phyloP scores from a whole-genome alignment of 768 basidiomycete species.

The Termitomyces sp. region DNA sequence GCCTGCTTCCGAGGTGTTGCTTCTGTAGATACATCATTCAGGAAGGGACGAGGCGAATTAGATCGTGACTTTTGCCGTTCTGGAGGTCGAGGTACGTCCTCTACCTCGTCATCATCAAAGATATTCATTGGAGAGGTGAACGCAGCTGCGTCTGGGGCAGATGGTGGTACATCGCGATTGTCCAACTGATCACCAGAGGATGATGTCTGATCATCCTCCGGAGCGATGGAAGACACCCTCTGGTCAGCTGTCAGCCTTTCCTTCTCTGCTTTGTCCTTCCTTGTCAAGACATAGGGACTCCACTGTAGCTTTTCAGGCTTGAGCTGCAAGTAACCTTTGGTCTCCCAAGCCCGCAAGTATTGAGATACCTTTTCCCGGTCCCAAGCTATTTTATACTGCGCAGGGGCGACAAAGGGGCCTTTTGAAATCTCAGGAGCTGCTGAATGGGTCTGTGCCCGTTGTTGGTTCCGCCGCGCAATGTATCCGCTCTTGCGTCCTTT shows the following conservation, averaged over 20 bases:
- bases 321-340: constrained; percentile 71
- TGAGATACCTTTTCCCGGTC: constrained; percentile 59
- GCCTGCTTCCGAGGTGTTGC: constrained; percentile 7
- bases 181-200: constrained; percentile 1
- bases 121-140: constrained; percentile 15
- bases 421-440: constrained; percentile 34
- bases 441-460: constrained; percentile 50
- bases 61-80: constrained; percentile 5
- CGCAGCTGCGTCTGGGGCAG: constrained; percentile 1
- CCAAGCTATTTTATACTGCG: constrained; percentile 72
- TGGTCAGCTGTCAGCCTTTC: constrained; percentile 10
- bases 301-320: constrained; percentile 87
- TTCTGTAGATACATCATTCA: background rate
- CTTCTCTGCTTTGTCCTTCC: constrained; percentile 14
- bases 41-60: constrained; percentile 4
- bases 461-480: constrained; percentile 56
- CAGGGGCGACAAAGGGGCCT: constrained; percentile 56
- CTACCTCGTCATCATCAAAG: constrained; percentile 18
- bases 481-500: constrained; percentile 60
- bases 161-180: background rate
- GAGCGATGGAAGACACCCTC: constrained; percentile 2
- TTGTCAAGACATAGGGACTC: constrained; percentile 72
- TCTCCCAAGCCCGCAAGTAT: constrained; percentile 65
- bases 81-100: constrained; percentile 12
- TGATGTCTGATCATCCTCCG: background rate